These are phyloP conservation scores for Talaromyces sp. DNA, from an alignment of 2,329 filamentous ascomycete species.

Conservation along the genomic window DNA sequence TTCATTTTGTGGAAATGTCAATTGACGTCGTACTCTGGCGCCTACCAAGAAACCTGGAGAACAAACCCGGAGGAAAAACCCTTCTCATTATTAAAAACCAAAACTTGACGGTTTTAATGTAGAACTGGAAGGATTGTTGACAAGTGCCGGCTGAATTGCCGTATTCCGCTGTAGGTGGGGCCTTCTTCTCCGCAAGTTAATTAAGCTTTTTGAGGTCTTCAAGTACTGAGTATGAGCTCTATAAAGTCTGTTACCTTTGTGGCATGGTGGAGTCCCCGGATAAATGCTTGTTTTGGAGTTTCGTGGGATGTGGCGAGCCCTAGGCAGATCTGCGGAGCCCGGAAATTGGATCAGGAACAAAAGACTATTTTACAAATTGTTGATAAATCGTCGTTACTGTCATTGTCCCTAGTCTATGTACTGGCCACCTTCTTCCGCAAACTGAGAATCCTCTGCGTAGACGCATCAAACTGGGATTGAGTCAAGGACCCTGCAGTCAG, in stretches of 20 bases:
- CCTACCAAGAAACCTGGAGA: not conserved
- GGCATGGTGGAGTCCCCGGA: too few species aligned
- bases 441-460: not conserved
- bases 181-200: not conserved
- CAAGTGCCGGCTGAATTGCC: not conserved
- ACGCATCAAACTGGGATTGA: constrained; percentile 11
- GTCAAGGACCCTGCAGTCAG: constrained; percentile 17
- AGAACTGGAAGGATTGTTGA: not conserved
- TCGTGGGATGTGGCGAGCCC: too few species aligned
- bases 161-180: not conserved
- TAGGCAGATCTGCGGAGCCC: too few species aligned
- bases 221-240: too few species aligned
- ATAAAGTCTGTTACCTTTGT: too few species aligned
- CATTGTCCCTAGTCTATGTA: not conserved
- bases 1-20: not conserved
- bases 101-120: not conserved
- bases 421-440: not conserved
- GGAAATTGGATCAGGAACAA: too few species aligned
- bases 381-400: too few species aligned
- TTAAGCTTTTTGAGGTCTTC: too few species aligned
- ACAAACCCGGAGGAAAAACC: too few species aligned
- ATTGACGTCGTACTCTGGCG: not conserved
- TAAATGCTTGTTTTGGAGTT: too few species aligned
- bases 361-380: too few species aligned
- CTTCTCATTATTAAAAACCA: not conserved